phyloP scores from a whole-genome alignment of 805 yeast species.

The Candida pseudofarinosa region DNA sequence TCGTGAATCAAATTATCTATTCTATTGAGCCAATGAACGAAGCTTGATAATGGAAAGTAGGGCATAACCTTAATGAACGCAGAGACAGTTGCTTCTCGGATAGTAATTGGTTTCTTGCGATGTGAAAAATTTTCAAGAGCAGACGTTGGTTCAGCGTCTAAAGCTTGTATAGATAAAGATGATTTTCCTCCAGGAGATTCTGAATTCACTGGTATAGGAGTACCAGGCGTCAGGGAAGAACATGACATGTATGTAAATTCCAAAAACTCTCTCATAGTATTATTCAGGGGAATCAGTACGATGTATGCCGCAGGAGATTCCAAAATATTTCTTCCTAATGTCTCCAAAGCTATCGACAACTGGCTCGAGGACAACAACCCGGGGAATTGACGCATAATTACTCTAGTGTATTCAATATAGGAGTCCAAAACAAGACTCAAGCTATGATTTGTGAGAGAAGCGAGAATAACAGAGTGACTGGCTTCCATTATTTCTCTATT shows the following conservation, averaged over 20 bases:
- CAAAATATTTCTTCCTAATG: slow-evolving; percentile 43
- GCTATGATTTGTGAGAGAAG: slow-evolving; percentile 28
- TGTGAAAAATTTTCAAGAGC: neutral
- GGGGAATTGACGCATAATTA: slow-evolving; percentile 57
- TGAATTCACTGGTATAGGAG: slow-evolving; percentile 13
- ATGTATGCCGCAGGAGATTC: slow-evolving; percentile 18
- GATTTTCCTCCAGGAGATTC: slow-evolving; percentile 3
- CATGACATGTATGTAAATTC: slow-evolving; percentile 41
- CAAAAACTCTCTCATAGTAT: slow-evolving; percentile 34
- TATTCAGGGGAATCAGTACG: slow-evolving; percentile 2
- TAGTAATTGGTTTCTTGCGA: slow-evolving; percentile 32
- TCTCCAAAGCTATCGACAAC: slow-evolving; percentile 52
- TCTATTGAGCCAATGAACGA: slow-evolving; percentile 46
- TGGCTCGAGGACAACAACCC: slow-evolving; percentile 48
- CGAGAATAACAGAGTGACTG: slow-evolving; percentile 54
- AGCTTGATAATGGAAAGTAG: slow-evolving; percentile 40
- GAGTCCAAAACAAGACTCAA: slow-evolving; percentile 14
- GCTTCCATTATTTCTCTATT: slow-evolving; percentile 48
- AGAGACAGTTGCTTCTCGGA: slow-evolving; percentile 46
- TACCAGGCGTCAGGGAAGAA: slow-evolving; percentile 29
- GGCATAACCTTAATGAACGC: slow-evolving; percentile 51
- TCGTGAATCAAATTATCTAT: slow-evolving; percentile 32
- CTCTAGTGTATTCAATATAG: slow-evolving; percentile 38
- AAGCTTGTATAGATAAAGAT: neutral
- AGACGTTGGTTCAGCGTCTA: neutral